Evolutionary conservation across 805 yeast species (phyloP).

Genomic region (Debaryomyces prosopidis): DNA sequence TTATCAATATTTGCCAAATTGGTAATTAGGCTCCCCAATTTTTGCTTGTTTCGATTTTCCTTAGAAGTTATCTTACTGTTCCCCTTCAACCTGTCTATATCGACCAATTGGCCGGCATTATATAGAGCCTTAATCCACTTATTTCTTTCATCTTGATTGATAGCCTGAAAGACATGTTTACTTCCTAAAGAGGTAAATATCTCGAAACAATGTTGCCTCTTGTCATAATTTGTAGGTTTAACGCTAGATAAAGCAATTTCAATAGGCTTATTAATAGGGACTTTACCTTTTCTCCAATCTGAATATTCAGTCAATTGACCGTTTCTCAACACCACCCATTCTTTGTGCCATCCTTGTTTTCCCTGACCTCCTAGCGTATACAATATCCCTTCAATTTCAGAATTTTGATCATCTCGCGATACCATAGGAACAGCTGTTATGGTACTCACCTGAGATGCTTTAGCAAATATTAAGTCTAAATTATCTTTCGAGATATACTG

Average conservation of each 20-base stretch:
- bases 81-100: conserved; percentile 17
- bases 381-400: conserved; percentile 49
- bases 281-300: conserved; percentile 75
- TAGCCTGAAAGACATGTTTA: conserved; percentile 74
- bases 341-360: conserved; percentile 81
- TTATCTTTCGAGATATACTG: conserved; percentile 22
- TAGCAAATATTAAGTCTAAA: conserved; percentile 30
- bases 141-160: conserved; percentile 63
- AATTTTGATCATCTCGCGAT: conserved; percentile 21
- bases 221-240: conserved; percentile 48
- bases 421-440: conserved; percentile 5
- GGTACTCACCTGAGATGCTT: conserved; percentile 1
- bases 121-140: conserved; percentile 68
- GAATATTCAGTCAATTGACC: conserved; percentile 70
- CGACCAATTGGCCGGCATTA: conserved; percentile 53
- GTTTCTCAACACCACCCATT: conserved; percentile 76
- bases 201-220: conserved; percentile 66
- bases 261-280: conserved; percentile 63
- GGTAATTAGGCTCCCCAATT: conserved; percentile 8
- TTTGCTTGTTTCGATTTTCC: conserved; percentile 2
- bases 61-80: conserved; percentile 8
- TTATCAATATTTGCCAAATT: conserved; percentile 9
- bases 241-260: conserved; percentile 68
- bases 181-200: conserved; percentile 66
- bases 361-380: conserved; percentile 61